Percentiles rank a stretch among this genome's conserved stretches.
Evolutionary conservation across 2,329 filamentous ascomycete species (phyloP).

Genomic region (Ascocoryne sarcoides): DNA sequence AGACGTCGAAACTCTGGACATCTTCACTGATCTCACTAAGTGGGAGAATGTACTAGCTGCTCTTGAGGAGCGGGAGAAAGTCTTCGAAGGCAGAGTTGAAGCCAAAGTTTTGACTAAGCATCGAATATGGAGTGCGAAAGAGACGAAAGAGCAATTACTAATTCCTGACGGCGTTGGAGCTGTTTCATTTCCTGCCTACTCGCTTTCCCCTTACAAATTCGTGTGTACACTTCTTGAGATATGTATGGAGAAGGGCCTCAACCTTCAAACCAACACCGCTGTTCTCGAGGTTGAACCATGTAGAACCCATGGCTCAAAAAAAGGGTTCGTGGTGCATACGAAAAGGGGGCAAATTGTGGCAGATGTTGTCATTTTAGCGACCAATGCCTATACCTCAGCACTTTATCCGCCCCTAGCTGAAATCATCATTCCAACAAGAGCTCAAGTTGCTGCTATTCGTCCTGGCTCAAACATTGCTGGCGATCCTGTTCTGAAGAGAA

Average conservation of each 20-base stretch:
- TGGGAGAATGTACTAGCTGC: conserved; percentile 18
- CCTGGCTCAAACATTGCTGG: conserved; percentile 24
- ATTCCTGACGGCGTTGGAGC: conserved; percentile 10
- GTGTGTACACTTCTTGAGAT: conserved; percentile 15
- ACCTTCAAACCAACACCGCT: conserved; percentile 16
- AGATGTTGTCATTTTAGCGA: conserved; percentile 38
- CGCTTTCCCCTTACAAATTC: conserved; percentile 27
- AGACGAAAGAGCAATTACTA: conserved; percentile 28
- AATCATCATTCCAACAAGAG: conserved; percentile 38
- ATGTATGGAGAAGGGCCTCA: conserved; percentile 20
- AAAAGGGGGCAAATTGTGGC: conserved; percentile 34
- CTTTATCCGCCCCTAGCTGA: conserved; percentile 34
- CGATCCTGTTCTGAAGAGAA: too few species aligned
- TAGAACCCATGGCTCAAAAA: conserved; percentile 14
- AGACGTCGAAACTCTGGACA: conserved; percentile 25
- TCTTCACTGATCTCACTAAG: conserved; percentile 28
- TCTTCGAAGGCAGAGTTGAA: conserved; percentile 30
- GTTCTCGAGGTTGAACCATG: conserved; percentile 17
- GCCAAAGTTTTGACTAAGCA: conserved; percentile 35
- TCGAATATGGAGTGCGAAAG: conserved; percentile 33
- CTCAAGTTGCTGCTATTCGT: conserved; percentile 37
- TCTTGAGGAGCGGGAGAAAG: conserved; percentile 32
- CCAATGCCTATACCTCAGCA: conserved; percentile 42
- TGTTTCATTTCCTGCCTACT: conserved; percentile 28
- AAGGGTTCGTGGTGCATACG: conserved; percentile 35